Conservation (phyloP, 805 yeast species). For the Schwanniomyces yamadae region DNA sequence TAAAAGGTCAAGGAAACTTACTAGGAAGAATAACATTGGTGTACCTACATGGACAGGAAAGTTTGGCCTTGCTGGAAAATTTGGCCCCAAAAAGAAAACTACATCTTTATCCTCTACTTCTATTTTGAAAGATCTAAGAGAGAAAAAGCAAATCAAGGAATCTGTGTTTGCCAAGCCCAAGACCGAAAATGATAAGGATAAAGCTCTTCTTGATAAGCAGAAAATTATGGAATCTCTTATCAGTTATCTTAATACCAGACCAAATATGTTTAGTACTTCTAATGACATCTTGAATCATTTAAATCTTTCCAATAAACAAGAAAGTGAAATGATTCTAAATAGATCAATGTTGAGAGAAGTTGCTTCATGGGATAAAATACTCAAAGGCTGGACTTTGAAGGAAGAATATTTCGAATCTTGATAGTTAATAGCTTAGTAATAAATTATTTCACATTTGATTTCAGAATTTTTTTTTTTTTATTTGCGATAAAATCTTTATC, state of each 20-base stretch:
- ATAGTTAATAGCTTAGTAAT: neutral
- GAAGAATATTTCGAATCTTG: slow-evolving; percentile 42
- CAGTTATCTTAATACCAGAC: slow-evolving; percentile 33
- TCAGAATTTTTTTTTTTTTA: no score
- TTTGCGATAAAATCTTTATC: no score
- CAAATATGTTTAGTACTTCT: slow-evolving; percentile 47
- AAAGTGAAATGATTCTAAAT: slow-evolving; percentile 56
- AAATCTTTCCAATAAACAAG: slow-evolving; percentile 22
- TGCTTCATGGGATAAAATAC: slow-evolving; percentile 61
- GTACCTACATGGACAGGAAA: slow-evolving; percentile 97
- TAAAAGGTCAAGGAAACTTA: slow-evolving; percentile 55
- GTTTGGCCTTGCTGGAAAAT: slow-evolving; percentile 79
- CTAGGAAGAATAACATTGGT: slow-evolving; percentile 55
- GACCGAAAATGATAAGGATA: slow-evolving; percentile 21
- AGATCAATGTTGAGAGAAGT: slow-evolving; percentile 68
- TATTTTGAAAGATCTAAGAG: slow-evolving; percentile 49
- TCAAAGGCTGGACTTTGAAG: slow-evolving; percentile 65
- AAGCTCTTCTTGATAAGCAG: slow-evolving; percentile 18
- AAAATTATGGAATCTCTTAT: slow-evolving; percentile 36
- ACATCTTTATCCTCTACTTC: slow-evolving; percentile 42
- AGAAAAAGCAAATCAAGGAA: slow-evolving; percentile 32
- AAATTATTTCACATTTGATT: no score
- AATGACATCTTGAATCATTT: slow-evolving; percentile 45
- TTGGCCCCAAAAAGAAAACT: slow-evolving; percentile 23
- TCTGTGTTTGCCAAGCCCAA: slow-evolving; percentile 11